Evolutionary conservation across 2,329 filamentous ascomycete genomes (phyloP).

Genomic region (Ophiocordyceps camponoti-leonardi): DNA sequence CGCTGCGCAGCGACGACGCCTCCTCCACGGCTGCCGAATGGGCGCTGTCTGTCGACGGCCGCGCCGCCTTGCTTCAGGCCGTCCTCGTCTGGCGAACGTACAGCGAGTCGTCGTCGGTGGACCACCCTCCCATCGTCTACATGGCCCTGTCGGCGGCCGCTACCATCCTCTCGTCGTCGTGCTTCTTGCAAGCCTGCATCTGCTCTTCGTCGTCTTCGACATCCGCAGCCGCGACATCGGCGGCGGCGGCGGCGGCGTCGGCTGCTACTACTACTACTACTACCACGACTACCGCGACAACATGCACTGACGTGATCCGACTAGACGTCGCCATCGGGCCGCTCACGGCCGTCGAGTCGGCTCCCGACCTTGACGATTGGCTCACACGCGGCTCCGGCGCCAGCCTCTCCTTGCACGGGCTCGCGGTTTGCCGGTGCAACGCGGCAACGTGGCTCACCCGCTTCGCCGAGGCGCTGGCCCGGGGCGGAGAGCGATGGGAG

Average conservation of each 20-base stretch:
- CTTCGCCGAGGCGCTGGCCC: constrained; percentile 4
- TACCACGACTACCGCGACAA: too few species aligned
- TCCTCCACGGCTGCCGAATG: too few species aligned
- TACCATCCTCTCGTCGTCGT: constrained; percentile 19
- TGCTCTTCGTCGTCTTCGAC: constrained; percentile 5
- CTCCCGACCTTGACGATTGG: constrained; percentile 11
- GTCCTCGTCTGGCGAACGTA: constrained; percentile 13
- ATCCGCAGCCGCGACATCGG: too few species aligned
- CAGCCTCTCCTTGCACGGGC: constrained; percentile 2
- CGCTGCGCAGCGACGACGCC: constrained; percentile 1
- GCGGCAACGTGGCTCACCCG: constrained; percentile 2
- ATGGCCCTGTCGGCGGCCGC: constrained; percentile 14
- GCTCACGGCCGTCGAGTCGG: constrained; percentile 10
- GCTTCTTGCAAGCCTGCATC: constrained; percentile 11
- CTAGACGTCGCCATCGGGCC: constrained; percentile 8
- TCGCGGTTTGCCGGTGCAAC: constrained; percentile 5
- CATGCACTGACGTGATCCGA: constrained; percentile 4
- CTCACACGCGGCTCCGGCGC: constrained; percentile 6
- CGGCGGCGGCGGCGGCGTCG: too few species aligned
- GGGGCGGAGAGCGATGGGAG: constrained; percentile 5
- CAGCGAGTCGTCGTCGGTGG: constrained; percentile 4
- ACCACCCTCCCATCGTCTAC: constrained; percentile 16
- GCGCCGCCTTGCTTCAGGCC: constrained; percentile 16
- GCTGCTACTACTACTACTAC: too few species aligned
- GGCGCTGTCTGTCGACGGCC: neutral